Evolutionary conservation across 1,284 basidiomycete genomes (phyloP).

Genomic region (Trichosporon sp.): DNA sequence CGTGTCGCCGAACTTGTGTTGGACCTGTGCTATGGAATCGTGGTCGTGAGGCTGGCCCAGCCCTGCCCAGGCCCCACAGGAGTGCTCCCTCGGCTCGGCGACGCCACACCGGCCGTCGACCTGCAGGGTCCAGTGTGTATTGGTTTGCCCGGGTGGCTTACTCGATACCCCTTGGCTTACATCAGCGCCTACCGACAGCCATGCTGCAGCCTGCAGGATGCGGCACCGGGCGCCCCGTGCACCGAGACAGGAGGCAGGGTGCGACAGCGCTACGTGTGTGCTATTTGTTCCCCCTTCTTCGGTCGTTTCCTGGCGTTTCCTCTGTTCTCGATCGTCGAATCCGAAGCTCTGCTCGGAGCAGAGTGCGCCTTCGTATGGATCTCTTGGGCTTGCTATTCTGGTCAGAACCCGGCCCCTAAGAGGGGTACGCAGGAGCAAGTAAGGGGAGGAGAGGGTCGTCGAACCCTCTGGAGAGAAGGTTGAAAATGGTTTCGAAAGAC

Average conservation of each 20-base stretch:
- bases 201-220: neutral
- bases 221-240: neutral
- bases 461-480: constrained; percentile 8
- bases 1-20: neutral
- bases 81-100: too few species aligned
- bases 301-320: neutral
- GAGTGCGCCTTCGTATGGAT: neutral
- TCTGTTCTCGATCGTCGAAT: neutral
- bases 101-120: neutral
- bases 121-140: neutral
- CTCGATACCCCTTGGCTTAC: neutral
- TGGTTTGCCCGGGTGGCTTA: neutral
- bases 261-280: neutral
- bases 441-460: neutral
- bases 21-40: neutral
- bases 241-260: neutral
- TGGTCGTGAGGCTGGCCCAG: neutral
- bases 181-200: neutral
- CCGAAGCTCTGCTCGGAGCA: neutral
- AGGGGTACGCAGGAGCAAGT: neutral
- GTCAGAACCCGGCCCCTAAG: too few species aligned
- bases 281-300: neutral
- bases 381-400: too few species aligned
- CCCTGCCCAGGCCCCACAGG: too few species aligned
- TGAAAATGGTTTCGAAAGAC: neutral